Evolutionary conservation across 768 basidiomycete species (phyloP).

Genomic region (Amyloporia xantha): DNA sequence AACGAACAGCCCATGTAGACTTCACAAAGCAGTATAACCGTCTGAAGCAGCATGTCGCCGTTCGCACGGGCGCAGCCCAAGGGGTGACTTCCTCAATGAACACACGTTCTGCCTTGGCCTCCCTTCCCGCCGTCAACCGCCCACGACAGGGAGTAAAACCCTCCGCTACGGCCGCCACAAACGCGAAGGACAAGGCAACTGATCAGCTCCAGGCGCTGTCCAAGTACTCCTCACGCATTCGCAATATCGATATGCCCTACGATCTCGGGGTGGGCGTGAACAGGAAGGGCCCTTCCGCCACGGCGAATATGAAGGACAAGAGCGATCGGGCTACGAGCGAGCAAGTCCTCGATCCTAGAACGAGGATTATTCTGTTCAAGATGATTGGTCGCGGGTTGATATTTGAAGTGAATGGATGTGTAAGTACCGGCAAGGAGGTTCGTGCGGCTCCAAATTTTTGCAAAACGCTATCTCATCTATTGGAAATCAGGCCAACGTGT

Average conservation of each 20-base stretch:
- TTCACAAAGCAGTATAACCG: slow-evolving; percentile 99
- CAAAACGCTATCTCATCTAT: background rate
- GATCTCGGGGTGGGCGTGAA: slow-evolving; percentile 69
- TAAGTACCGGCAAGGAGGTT: slow-evolving; percentile 98
- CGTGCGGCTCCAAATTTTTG: slow-evolving; percentile 11
- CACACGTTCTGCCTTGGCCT: slow-evolving; percentile 42
- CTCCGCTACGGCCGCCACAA: slow-evolving; percentile 11
- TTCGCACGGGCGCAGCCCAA: slow-evolving; percentile 65
- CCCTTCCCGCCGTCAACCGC: slow-evolving; percentile 69
- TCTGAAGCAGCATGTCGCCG: slow-evolving; percentile 83
- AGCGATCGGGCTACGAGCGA: slow-evolving; percentile 95
- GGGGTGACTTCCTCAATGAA: slow-evolving; percentile 49
- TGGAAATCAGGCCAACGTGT: slow-evolving; percentile 82
- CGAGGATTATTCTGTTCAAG: slow-evolving; percentile 88
- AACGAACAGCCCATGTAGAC: slow-evolving; percentile 44
- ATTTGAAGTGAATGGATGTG: slow-evolving; percentile 89
- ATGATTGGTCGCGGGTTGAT: slow-evolving; percentile 90
- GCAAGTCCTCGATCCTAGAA: slow-evolving; percentile 95
- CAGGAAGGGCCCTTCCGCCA: slow-evolving; percentile 84
- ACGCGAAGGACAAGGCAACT: slow-evolving; percentile 50
- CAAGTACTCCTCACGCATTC: slow-evolving; percentile 69
- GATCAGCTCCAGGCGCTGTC: slow-evolving; percentile 72
- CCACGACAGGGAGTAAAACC: slow-evolving; percentile 34
- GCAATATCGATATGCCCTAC: slow-evolving; percentile 73
- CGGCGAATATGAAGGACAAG: slow-evolving; percentile 90